Conservation (phyloP, 2,329 filamentous ascomycete species). For the Penicillium sp. region DNA sequence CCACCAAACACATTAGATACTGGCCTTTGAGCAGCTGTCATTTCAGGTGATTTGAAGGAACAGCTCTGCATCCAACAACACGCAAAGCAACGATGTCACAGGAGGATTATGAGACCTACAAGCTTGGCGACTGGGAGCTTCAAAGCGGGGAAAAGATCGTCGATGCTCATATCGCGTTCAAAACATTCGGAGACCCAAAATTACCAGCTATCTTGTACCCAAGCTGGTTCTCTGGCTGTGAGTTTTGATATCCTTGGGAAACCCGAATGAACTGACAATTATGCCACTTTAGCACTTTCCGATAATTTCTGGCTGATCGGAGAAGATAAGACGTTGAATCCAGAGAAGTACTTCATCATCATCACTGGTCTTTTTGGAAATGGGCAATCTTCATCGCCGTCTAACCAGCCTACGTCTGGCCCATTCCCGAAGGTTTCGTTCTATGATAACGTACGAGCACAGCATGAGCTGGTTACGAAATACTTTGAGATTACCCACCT, state of each 20-base stretch:
- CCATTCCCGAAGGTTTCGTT: constrained; percentile 65
- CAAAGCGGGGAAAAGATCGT: constrained; percentile 63
- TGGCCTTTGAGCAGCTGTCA: neutral
- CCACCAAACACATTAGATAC: neutral
- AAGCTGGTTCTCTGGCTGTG: constrained; percentile 68
- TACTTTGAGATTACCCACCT: constrained; percentile 61
- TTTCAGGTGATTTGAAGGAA: neutral
- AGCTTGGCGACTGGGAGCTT: constrained; percentile 66
- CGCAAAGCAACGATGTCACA: constrained; percentile 15
- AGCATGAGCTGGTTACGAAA: constrained; percentile 65
- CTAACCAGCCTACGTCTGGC: constrained; percentile 55
- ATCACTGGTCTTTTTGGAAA: constrained; percentile 70
- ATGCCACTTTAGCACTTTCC: constrained; percentile 50
- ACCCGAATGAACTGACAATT: no score
- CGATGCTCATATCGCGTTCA: constrained; percentile 71
- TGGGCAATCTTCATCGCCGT: constrained; percentile 66
- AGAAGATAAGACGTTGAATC: constrained; percentile 63
- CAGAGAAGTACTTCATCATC: constrained; percentile 67
- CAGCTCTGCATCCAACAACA: neutral
- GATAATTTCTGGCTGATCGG: constrained; percentile 77
- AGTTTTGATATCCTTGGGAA: no score
- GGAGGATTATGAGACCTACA: constrained; percentile 52
- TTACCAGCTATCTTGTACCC: constrained; percentile 72
- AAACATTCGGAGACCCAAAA: constrained; percentile 66
- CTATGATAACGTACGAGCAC: constrained; percentile 69